Percentiles rank a stretch among this genome's conserved stretches.
phyloP scores from a whole-genome alignment of 345 rosid genomes.

The Corymbia maculata region DNA sequence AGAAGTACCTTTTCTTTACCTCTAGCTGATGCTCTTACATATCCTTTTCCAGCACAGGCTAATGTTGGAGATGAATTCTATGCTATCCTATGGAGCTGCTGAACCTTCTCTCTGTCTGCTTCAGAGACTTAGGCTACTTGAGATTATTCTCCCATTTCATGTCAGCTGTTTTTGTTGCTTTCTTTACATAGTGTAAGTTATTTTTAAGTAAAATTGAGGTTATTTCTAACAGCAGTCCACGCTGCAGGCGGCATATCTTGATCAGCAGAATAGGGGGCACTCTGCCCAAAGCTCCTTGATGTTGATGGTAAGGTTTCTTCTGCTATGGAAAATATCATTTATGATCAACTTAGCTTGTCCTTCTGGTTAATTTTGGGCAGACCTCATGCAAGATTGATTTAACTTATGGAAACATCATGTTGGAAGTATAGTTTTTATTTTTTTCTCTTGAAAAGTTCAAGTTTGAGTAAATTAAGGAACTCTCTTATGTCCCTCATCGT shows the following conservation, averaged over 20 bases:
- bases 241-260: conserved; percentile 75
- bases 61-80: conserved; percentile 84
- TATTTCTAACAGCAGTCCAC: conserved; percentile 9
- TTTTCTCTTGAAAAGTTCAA: not conserved
- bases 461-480: not conserved
- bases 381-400: not conserved
- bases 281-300: conserved; percentile 31
- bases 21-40: conserved; percentile 3
- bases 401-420: not conserved
- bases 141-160: conserved; percentile 72
- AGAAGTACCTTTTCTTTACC: conserved; percentile 1
- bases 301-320: conserved; percentile 58
- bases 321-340: not conserved
- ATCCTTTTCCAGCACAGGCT: conserved; percentile 48
- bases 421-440: not conserved
- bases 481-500: not conserved
- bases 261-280: conserved; percentile 22
- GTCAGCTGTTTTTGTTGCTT: conserved; percentile 21
- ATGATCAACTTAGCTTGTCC: not conserved
- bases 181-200: not conserved
- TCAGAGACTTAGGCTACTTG: conserved; percentile 64
- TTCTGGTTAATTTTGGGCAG: not conserved
- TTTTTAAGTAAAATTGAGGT: not conserved
- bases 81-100: conserved; percentile 95
- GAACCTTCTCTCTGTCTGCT: conserved; percentile 65